Conservation (phyloP, 2,329 filamentous ascomycete genomes). For the Penicillium sp. region DNA sequence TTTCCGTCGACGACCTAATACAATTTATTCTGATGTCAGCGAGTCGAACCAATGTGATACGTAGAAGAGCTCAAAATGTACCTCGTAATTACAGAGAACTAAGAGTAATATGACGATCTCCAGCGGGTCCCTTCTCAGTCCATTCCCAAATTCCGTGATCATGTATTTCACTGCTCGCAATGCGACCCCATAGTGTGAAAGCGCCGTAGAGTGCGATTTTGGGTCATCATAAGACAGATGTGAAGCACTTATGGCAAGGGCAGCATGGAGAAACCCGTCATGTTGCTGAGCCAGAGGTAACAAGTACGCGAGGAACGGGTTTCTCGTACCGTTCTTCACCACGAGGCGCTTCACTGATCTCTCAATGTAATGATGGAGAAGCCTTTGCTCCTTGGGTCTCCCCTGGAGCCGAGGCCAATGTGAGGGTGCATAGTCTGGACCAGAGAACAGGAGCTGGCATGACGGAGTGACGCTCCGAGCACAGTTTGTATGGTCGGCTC, state of each 20-base stretch:
- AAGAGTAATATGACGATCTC: slow-evolving; percentile 1
- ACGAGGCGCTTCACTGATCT: not conserved
- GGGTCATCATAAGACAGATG: not conserved
- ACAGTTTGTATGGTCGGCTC: not conserved
- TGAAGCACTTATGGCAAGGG: slow-evolving; percentile 3
- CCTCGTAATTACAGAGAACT: slow-evolving; percentile 2
- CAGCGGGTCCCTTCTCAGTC: not conserved
- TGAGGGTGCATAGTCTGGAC: not conserved
- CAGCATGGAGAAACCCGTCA: slow-evolving; percentile 1
- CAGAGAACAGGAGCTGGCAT: not conserved
- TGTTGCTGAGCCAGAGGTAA: slow-evolving; percentile 1
- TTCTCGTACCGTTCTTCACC: not conserved
- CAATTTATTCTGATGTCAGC: not conserved
- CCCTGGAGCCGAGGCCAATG: not conserved
- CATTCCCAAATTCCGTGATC: not conserved
- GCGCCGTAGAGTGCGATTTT: not conserved
- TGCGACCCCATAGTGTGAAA: not conserved
- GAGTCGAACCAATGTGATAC: no score
- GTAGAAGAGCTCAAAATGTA: not conserved
- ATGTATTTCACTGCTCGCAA: not conserved
- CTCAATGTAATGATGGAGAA: slow-evolving; percentile 2
- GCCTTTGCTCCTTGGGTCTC: not conserved
- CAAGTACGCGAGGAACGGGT: slow-evolving; percentile 1
- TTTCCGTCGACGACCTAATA: slow-evolving; percentile 1
- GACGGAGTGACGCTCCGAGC: not conserved